Percentiles rank a stretch among this genome's conserved stretches.
phyloP scores from a whole-genome alignment of 768 basidiomycete genomes.

The Tylopilus sp. region DNA sequence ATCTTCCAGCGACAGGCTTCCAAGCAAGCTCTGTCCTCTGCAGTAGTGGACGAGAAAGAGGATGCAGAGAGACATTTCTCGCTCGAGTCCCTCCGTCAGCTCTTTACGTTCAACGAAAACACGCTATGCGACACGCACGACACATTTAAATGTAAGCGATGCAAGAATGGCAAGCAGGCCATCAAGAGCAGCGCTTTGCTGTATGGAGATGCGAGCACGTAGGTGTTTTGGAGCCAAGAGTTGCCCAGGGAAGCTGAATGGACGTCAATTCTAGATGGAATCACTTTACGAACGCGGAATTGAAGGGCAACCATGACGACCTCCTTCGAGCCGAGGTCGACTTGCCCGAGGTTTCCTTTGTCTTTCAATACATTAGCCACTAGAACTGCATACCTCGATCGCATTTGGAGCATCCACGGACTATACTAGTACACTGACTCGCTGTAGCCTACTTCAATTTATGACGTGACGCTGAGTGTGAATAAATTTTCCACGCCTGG shows the following conservation, averaged over 20 bases:
- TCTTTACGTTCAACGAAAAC: constrained; percentile 87
- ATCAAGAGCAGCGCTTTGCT: constrained; percentile 82
- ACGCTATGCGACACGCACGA: constrained; percentile 95
- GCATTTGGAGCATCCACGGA: constrained; percentile 9
- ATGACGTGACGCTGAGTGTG: background rate
- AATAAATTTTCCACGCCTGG: constrained; percentile 14
- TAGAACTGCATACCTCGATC: constrained; percentile 31
- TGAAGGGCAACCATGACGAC: constrained; percentile 93
- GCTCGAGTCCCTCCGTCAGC: constrained; percentile 77
- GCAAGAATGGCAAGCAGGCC: constrained; percentile 79
- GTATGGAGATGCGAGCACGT: constrained; percentile 98
- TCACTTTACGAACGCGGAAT: constrained; percentile 86
- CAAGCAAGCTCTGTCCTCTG: constrained; percentile 94
- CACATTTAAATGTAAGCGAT: constrained; percentile 95
- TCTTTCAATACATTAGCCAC: constrained; percentile 95
- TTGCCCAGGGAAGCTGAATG: background rate
- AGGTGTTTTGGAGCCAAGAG: constrained; percentile 36
- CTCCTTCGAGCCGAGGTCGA: constrained; percentile 88
- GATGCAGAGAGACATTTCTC: constrained; percentile 96
- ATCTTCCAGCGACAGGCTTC: constrained; percentile 97
- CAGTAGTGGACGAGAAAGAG: constrained; percentile 97
- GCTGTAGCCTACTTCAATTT: background rate
- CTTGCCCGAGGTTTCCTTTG: constrained; percentile 82
- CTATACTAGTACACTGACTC: background rate
- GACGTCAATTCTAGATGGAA: constrained; percentile 70